Base-by-base conservation (phyloP, 192 early-diverging fungal genomes). In the Entophlyctis luteolus region DNA sequence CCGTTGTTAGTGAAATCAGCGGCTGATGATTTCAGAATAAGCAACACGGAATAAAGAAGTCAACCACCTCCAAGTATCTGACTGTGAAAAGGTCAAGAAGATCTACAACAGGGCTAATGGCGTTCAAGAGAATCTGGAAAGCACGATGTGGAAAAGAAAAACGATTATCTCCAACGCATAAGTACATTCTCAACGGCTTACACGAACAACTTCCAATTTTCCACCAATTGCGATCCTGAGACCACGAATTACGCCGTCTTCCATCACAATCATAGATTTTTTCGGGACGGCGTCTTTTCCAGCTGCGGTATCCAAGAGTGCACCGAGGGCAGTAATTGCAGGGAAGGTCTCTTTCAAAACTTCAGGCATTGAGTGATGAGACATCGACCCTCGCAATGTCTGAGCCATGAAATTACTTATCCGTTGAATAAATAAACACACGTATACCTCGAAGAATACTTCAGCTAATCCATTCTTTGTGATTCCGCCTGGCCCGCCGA, bases 391-490 rank as follows among this genome's bases (percentile, higher is more conserved):
- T 1, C 65, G 54, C 16, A 68, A 28, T 12, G 71, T 68, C 55
- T 72, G 29, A 34, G n/a, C 16, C 12, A 1, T 71, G 60, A n/a
- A n/a, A n/a, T n/a, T n/a, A n/a, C n/a, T n/a, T n/a, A n/a, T n/a
- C n/a, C n/a, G n/a, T n/a, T n/a, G n/a, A n/a, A n/a, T n/a, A n/a
- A n/a, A n/a, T n/a, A n/a, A n/a, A n/a, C n/a, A n/a, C n/a, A n/a
- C n/a, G 38, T 62, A 27, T 48, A 70, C 68, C 42, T 73, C 59
- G 32, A 77, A 74, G 54, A 78, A 78, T 8, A 78, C 72, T 25
- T 74, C 54, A 1, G 66, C 76, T 18, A 78, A 62, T 28, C 70
- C 70, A 2, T 56, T 72, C 8, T 48, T 53, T 4, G 72, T 71
- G 12, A 78, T 34, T 34, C 67, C 70, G 48, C 39, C 39, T 5